A percentile compares a stretch with the other conserved stretches of the same genome.
Conservation (phyloP, 257 asterid species). For the Mitragyna speciosa region DNA sequence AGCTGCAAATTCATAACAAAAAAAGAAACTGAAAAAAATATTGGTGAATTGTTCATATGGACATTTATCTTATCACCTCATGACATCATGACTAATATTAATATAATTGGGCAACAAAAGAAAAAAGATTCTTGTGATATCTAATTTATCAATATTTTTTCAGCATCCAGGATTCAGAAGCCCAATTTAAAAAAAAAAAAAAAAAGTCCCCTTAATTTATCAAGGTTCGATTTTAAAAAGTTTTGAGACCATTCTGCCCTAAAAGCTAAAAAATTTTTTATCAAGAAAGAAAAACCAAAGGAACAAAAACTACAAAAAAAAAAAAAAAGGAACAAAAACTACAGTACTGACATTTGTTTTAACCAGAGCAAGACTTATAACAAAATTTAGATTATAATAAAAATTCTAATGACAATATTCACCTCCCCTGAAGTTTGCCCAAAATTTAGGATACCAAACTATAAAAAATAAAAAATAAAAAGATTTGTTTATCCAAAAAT, state of each 20-base stretch:
- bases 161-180: background rate
- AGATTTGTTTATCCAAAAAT: background rate
- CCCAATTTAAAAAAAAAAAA: background rate
- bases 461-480: background rate
- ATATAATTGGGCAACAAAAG: background rate
- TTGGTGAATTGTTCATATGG: background rate
- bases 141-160: background rate
- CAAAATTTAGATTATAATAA: background rate
- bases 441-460: background rate
- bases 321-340: background rate
- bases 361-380: background rate
- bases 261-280: background rate
- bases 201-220: background rate
- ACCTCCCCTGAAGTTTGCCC: background rate
- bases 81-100: background rate
- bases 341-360: no score
- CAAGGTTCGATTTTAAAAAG: background rate
- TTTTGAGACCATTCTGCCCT: background rate
- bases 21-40: background rate
- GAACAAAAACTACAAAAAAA: background rate
- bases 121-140: background rate
- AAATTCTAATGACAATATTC: background rate
- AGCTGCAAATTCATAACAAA: conserved; percentile 42
- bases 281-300: background rate
- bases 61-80: background rate